These are phyloP conservation scores for Tolypocladium sp. DNA, from an alignment of 2,329 filamentous ascomycete species.

Conservation along the genomic window DNA sequence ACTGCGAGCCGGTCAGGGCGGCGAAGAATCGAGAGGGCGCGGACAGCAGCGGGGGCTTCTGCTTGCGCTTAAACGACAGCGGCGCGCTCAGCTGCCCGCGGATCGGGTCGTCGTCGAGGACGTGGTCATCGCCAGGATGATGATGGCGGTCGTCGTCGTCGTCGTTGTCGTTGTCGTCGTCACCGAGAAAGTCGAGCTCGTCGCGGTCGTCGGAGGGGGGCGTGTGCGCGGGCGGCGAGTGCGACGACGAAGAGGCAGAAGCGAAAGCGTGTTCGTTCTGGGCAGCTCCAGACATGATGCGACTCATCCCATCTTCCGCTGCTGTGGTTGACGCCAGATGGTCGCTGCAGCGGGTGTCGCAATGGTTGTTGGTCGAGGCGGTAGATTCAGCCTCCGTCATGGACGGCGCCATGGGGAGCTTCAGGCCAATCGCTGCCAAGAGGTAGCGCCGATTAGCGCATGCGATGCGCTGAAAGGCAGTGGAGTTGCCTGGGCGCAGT, in stretches of 20 bases:
- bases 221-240: conserved; percentile 15
- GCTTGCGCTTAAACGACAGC: conserved; percentile 65
- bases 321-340: neutral
- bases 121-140: conserved; percentile 3
- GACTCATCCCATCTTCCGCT: conserved; percentile 25
- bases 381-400: neutral
- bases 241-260: conserved; percentile 25
- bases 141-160: conserved; percentile 8
- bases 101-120: conserved; percentile 49
- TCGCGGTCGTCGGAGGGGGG: conserved; percentile 30
- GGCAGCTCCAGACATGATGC: conserved; percentile 31
- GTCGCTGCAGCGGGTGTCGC: neutral
- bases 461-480: neutral
- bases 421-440: neutral
- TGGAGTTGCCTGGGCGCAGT: neutral
- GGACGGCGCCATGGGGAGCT: neutral
- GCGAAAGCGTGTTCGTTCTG: conserved; percentile 20
- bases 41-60: conserved; percentile 40
- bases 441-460: neutral
- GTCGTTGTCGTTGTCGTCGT: conserved; percentile 26
- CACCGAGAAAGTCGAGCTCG: conserved; percentile 34
- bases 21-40: conserved; percentile 38
- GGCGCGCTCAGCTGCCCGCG: conserved; percentile 37
- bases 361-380: neutral
- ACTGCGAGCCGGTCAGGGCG: conserved; percentile 19